Evolutionary conservation across 1,284 basidiomycete species (phyloP).

Genomic region (Malassezia obtusa): DNA sequence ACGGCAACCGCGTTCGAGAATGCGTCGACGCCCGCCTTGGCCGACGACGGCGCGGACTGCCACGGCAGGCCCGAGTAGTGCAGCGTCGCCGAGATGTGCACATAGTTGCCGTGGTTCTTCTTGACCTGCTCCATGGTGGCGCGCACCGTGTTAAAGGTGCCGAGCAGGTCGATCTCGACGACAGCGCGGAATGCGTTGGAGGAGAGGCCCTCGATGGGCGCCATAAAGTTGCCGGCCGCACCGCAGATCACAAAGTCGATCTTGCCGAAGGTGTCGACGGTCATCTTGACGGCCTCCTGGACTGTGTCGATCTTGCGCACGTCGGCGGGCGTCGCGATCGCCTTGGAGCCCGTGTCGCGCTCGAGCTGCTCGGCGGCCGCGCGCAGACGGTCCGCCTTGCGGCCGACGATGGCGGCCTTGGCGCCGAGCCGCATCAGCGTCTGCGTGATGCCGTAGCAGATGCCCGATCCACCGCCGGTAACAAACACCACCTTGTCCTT

Average conservation of each 20-base stretch:
- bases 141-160: slow-evolving; percentile 78
- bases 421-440: slow-evolving; percentile 70
- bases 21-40: slow-evolving; percentile 88
- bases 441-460: slow-evolving; percentile 73
- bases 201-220: slow-evolving; percentile 40
- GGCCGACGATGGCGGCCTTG: slow-evolving; percentile 68
- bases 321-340: slow-evolving; percentile 68
- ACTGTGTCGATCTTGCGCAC: slow-evolving; percentile 69
- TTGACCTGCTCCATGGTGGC: slow-evolving; percentile 36
- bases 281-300: slow-evolving; percentile 63
- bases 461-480: slow-evolving; percentile 60
- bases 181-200: slow-evolving; percentile 66
- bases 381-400: slow-evolving; percentile 71
- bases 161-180: slow-evolving; percentile 83
- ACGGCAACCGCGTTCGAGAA: slow-evolving; percentile 73
- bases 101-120: slow-evolving; percentile 60
- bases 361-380: slow-evolving; percentile 65
- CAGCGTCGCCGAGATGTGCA: slow-evolving; percentile 81
- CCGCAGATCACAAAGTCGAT: slow-evolving; percentile 95
- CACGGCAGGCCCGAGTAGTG: slow-evolving; percentile 82
- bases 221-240: slow-evolving; percentile 50
- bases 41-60: slow-evolving; percentile 85
- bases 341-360: slow-evolving; percentile 58
- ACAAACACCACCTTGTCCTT: slow-evolving; percentile 86
- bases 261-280: slow-evolving; percentile 66